Evolutionary conservation across 2,329 filamentous ascomycete genomes (phyloP).

Genomic region (Daldinia eschscholtzii): DNA sequence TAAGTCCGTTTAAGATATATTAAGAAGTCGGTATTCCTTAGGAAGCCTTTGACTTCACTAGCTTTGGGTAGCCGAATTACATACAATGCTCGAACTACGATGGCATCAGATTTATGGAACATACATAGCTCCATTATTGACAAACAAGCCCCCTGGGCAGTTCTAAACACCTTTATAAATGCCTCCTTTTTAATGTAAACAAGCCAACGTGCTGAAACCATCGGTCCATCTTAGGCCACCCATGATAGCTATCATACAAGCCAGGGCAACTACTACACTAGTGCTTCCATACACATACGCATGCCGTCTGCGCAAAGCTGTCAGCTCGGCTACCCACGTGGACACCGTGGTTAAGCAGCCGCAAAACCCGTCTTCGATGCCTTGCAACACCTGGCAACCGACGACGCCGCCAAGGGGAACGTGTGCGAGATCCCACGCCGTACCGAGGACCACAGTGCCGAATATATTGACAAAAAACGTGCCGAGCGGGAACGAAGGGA

Average conservation of each 20-base stretch:
- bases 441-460: slow-evolving; percentile 80
- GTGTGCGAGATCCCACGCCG: slow-evolving; percentile 84
- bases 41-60: no score
- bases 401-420: slow-evolving; percentile 65
- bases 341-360: slow-evolving; percentile 76
- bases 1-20: no score
- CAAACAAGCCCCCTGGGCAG: no score
- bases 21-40: no score
- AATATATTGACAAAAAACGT: slow-evolving; percentile 86
- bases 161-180: neutral
- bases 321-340: slow-evolving; percentile 74
- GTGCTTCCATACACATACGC: slow-evolving; percentile 76
- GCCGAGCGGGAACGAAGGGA: slow-evolving; percentile 81
- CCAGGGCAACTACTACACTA: slow-evolving; percentile 72
- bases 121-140: neutral
- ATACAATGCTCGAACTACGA: no score
- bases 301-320: slow-evolving; percentile 59
- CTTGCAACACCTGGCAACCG: slow-evolving; percentile 77
- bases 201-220: slow-evolving; percentile 63
- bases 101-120: no score
- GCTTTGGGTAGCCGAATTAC: no score
- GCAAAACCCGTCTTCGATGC: slow-evolving; percentile 76
- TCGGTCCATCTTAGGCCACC: slow-evolving; percentile 79
- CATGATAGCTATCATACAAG: slow-evolving; percentile 76
- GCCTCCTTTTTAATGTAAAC: slow-evolving; percentile 49